Evolutionary conservation across 208 protist genomes (phyloP).

Genomic region (Blechomonas ayalai): DNA sequence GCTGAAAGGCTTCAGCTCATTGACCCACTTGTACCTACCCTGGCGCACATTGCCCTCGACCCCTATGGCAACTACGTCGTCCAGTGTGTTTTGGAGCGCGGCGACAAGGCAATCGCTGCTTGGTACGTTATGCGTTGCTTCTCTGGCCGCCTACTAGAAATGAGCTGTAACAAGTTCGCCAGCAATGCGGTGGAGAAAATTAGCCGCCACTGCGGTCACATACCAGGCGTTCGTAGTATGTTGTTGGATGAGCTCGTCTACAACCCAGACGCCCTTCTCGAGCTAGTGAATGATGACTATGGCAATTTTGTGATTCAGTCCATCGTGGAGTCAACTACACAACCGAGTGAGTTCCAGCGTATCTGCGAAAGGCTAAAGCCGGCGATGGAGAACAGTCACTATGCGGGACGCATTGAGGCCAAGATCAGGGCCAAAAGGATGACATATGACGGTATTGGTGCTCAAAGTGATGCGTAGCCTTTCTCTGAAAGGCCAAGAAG

Average conservation of each 20-base stretch:
- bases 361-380: constrained; percentile 61
- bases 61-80: constrained; percentile 88
- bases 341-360: constrained; percentile 53
- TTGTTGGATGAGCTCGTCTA: constrained; percentile 82
- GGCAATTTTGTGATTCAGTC: constrained; percentile 87
- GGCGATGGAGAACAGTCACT: constrained; percentile 39
- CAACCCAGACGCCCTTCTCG: constrained; percentile 65
- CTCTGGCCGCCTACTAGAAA: constrained; percentile 41
- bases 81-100: constrained; percentile 81
- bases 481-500: too few relatives aligned
- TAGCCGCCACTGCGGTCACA: constrained; percentile 46
- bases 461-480: too few relatives aligned
- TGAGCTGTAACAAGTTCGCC: constrained; percentile 80
- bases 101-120: constrained; percentile 37
- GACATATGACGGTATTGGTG: too few relatives aligned
- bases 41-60: constrained; percentile 64
- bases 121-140: constrained; percentile 57
- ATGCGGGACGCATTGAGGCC: constrained; percentile 52
- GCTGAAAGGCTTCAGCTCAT: constrained; percentile 54
- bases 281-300: constrained; percentile 67
- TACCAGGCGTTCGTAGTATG: constrained; percentile 41
- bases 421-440: constrained; percentile 47
- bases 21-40: constrained; percentile 42
- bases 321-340: constrained; percentile 38
- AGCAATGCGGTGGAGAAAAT: constrained; percentile 86